phyloP scores from a whole-genome alignment of 2,329 filamentous ascomycete genomes.

The Penicillium sp. region DNA sequence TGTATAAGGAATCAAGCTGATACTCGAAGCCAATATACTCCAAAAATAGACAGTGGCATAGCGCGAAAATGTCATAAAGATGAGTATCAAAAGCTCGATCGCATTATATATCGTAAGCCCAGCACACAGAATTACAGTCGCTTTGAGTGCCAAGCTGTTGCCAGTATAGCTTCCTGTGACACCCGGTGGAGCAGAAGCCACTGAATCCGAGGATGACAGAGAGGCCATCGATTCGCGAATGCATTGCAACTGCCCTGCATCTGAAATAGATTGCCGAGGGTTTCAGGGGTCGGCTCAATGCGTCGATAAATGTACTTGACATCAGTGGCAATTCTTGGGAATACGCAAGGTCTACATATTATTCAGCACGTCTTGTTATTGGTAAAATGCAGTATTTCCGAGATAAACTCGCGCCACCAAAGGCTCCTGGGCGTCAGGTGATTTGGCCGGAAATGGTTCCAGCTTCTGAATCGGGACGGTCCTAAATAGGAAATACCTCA shows the following conservation, averaged over 20 bases:
- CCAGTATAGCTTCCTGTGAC: not conserved
- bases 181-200: not conserved
- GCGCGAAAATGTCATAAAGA: conserved; percentile 1
- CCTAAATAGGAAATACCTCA: no score
- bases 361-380: not conserved
- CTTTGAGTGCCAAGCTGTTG: not conserved
- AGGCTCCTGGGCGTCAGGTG: not conserved
- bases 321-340: not conserved
- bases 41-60: not conserved
- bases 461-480: not conserved
- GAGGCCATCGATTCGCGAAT: not conserved
- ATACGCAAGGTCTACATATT: conserved; percentile 1
- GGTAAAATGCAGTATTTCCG: not conserved
- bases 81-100: conserved; percentile 1
- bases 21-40: not conserved
- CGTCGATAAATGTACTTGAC: not conserved
- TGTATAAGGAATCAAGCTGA: not conserved
- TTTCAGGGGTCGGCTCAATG: not conserved
- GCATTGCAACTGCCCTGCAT: not conserved
- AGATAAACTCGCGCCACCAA: not conserved
- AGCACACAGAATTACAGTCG: not conserved
- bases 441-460: not conserved
- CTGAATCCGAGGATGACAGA: not conserved
- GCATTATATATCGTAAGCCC: not conserved
- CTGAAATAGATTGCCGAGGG: not conserved